Evolutionary conservation across 257 asterid species (phyloP), one percentile per base, ranked within the genome.

Genomic region (Scutellaria barbata): DNA sequence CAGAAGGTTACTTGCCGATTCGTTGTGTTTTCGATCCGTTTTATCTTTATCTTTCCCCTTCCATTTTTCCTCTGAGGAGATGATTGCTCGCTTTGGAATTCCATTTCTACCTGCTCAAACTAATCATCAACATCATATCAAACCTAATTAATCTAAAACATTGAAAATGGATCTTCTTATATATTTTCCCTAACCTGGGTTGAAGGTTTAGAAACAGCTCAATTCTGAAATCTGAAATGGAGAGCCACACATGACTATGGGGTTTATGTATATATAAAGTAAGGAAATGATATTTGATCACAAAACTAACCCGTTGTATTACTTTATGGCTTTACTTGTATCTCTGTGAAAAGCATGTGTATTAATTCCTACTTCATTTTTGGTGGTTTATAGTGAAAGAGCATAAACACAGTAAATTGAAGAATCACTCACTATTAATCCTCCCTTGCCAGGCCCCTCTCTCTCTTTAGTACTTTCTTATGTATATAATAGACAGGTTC

Each of bases 1-100:
- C 98, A 93, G 86, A 93, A 93, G 13, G 98, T 93, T 0, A 93
- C 98, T 70, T 93, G 98, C 0, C 98, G 96, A 81, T 93, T 93
- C 0, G 98, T 93, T 13, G 97, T 90, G 89, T 90, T 93, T 57
- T 93, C 97, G 85, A 93, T 93, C 86, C 98, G 82, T 81, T 90
- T 93, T 81, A 93, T 93, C 85, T 84, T 95, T 58, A 90, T 90
- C 82, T 93, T 93, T 11, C 98, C 98, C 76, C 98, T 80, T 33
- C 95, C 90, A 18, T 77, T 73, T 69, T 79, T 90, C 78, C 88
- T 86, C 80, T 82, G 83, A 6, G 89, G 90, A 3, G 96, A 89
- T 16, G 94, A 81, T 78, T 70, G 84, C 60, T 84, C 95, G 76
- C 89, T 87, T 63, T 77, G 86, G 67, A 77, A 76, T 8, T 85